Conservation (phyloP, 2,329 filamentous ascomycete species). For the Septoria petroselini region DNA sequence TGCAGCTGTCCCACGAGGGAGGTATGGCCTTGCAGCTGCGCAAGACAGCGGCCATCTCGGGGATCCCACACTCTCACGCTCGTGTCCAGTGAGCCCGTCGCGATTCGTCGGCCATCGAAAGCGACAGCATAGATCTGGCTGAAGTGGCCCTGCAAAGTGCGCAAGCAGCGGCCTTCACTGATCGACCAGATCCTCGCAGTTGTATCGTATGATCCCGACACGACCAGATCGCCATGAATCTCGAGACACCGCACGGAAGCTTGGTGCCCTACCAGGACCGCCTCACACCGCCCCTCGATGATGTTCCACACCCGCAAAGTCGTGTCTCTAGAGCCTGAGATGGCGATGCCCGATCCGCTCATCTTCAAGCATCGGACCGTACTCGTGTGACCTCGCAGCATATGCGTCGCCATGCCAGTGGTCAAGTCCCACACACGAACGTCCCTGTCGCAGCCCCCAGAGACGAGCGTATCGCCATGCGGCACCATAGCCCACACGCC, state of each 20-base stretch:
- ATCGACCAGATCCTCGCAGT: slow-evolving; percentile 98
- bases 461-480: slow-evolving; percentile 92
- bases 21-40: slow-evolving; percentile 93
- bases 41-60: slow-evolving; percentile 63
- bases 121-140: slow-evolving; percentile 99
- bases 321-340: slow-evolving; percentile 93
- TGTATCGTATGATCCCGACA: slow-evolving; percentile 98
- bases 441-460: slow-evolving; percentile 92
- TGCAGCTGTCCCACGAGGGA: slow-evolving; percentile 95
- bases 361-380: slow-evolving; percentile 97
- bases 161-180: slow-evolving; percentile 85
- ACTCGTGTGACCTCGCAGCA: slow-evolving; percentile 89
- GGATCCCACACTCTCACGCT: slow-evolving; percentile 93
- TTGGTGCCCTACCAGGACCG: slow-evolving; percentile 90
- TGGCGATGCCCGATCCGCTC: slow-evolving; percentile 89
- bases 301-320: slow-evolving; percentile 96
- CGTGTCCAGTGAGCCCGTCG: slow-evolving; percentile 93
- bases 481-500: slow-evolving; percentile 99
- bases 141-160: slow-evolving; percentile 89
- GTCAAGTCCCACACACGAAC: slow-evolving; percentile 95
- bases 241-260: slow-evolving; percentile 93
- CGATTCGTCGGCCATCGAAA: slow-evolving; percentile 89
- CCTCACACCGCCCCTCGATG: slow-evolving; percentile 78
- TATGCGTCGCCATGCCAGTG: slow-evolving; percentile 75
- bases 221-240: slow-evolving; percentile 92